Conservation (phyloP, 2,329 filamentous ascomycete species). For the Aspergillus fischeri region DNA sequence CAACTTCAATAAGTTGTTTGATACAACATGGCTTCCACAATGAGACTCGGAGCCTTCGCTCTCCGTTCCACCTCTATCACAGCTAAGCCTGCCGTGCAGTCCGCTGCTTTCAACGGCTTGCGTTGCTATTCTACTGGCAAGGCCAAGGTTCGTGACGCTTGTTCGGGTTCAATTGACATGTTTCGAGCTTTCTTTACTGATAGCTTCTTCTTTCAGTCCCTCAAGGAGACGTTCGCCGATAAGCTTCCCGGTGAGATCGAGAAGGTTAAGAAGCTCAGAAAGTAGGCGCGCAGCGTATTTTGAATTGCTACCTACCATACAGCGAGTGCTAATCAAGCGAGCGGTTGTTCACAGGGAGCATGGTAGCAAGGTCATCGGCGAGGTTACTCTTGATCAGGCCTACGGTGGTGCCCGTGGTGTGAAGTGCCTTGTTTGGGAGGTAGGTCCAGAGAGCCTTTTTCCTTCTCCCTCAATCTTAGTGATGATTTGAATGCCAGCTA, state of each 20-base stretch:
- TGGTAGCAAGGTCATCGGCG: slow-evolving; percentile 90
- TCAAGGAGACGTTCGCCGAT: slow-evolving; percentile 98
- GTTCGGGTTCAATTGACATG: slow-evolving; percentile 3
- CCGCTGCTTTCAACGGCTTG: slow-evolving; percentile 72
- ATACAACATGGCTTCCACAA: slow-evolving; percentile 72
- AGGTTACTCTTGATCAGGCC: slow-evolving; percentile 98
- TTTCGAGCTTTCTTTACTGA: slow-evolving; percentile 20
- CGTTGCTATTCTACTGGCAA: slow-evolving; percentile 88
- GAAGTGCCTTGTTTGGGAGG: slow-evolving; percentile 98
- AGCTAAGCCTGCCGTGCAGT: slow-evolving; percentile 64
- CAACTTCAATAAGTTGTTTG: slow-evolving; percentile 31
- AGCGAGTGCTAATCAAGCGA: slow-evolving; percentile 16
- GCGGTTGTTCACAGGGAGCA: slow-evolving; percentile 63
- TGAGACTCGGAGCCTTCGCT: slow-evolving; percentile 76
- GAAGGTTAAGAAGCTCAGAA: slow-evolving; percentile 97
- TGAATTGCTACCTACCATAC: not conserved
- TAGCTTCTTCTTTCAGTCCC: slow-evolving; percentile 57
- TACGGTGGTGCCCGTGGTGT: slow-evolving; percentile 99
- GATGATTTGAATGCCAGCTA: slow-evolving; percentile 7
- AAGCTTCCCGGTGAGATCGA: slow-evolving; percentile 94
- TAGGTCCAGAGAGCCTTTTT: slow-evolving; percentile 20
- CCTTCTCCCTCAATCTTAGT: not conserved
- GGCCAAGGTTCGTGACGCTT: slow-evolving; percentile 62
- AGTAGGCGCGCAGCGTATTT: slow-evolving; percentile 56
- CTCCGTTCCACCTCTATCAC: slow-evolving; percentile 71